These are phyloP conservation scores for Phytophthora capsici DNA, from an alignment of 352 stramenopile species.

Conservation along the genomic window DNA sequence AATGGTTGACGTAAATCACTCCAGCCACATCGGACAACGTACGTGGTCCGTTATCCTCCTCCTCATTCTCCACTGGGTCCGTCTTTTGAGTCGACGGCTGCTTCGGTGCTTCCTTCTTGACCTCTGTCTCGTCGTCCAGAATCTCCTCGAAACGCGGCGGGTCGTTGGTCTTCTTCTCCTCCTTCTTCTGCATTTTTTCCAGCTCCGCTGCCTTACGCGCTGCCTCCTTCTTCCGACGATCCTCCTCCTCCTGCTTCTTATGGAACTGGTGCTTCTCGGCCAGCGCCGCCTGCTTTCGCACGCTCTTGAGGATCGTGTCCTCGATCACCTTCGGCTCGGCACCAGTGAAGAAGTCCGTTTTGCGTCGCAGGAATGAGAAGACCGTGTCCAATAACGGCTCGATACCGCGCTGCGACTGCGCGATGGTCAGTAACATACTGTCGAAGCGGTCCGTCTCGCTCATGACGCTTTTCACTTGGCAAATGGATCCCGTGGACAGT, in stretches of 20 bases:
- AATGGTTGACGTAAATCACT: not conserved
- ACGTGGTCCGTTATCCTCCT: constrained; percentile 70
- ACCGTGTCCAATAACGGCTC: constrained; percentile 98
- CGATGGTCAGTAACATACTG: constrained; percentile 97
- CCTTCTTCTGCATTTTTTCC: constrained; percentile 65
- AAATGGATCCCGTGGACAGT: not conserved
- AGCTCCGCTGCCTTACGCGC: constrained; percentile 48
- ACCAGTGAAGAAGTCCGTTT: constrained; percentile 99
- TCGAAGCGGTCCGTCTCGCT: constrained; percentile 90
- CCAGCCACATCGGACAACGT: constrained; percentile 26
- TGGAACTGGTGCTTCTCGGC: constrained; percentile 81
- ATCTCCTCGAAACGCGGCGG: constrained; percentile 83
- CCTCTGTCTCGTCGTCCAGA: constrained; percentile 54
- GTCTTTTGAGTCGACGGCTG: constrained; percentile 21
- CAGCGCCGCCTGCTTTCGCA: constrained; percentile 92
- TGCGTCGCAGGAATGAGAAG: constrained; percentile 98
- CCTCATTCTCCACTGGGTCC: constrained; percentile 52
- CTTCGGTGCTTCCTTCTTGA: constrained; percentile 33
- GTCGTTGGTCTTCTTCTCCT: constrained; percentile 37
- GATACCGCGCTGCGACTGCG: constrained; percentile 96
- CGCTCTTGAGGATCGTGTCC: constrained; percentile 86
- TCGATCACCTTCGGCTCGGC: constrained; percentile 80
- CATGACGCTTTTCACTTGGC: constrained; percentile 52
- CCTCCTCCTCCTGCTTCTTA: constrained; percentile 85
- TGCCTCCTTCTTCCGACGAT: constrained; percentile 67